Base-by-base conservation (phyloP, 257 asterid genomes). In the Verbena officinalis region DNA sequence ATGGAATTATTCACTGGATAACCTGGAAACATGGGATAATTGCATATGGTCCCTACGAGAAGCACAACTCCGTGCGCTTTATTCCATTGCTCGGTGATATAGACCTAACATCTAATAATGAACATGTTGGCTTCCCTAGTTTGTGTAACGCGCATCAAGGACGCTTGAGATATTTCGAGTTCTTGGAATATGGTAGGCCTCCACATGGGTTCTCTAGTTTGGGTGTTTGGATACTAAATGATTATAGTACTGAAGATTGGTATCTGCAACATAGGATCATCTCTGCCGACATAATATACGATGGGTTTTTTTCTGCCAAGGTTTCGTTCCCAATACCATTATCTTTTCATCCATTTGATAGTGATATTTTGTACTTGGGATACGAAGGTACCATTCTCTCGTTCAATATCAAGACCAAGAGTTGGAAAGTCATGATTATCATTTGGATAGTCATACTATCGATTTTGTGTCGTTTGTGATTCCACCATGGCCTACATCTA, bases 111-210 rank as follows among this genome's bases (percentile, higher is more conserved):
- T 9, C 7, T 49, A 20, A 22, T 22, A 14, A 22, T 21, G 15
- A 9, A 36, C 19, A 52, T 13, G 13, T 1, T 20, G 15, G 56
- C 17, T 22, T 27, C 19, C 4, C 19, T 52, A 22, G 33, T 3
- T 50, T 50, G 56, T 50, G 56, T 52, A 38, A 24, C 23, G 38
- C 15, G 6, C 55, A 50, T 22, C 56, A 21, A 21, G 56, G 34
- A 22, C 2, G 11, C 1, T 24, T 52, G 20, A 52, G 58, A 14
- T 52, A 52, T 13, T 52, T 52, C 9, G 36, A 52, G 23, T 11
- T 22, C 2, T 20, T 33, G 20, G 38, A 7, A 11, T 9, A 3
- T 52, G 13, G 3, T 50, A 27, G 4, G 16, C 8, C 1, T 10
- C 16, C 57, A 22, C 7, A 51, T 52, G 58, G 38, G 36, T 23